Percentiles rank a stretch among this genome's conserved stretches.
These are phyloP conservation scores for Tulasnella sp. DNA, from an alignment of 768 basidiomycete genomes.

Conservation along the genomic window DNA sequence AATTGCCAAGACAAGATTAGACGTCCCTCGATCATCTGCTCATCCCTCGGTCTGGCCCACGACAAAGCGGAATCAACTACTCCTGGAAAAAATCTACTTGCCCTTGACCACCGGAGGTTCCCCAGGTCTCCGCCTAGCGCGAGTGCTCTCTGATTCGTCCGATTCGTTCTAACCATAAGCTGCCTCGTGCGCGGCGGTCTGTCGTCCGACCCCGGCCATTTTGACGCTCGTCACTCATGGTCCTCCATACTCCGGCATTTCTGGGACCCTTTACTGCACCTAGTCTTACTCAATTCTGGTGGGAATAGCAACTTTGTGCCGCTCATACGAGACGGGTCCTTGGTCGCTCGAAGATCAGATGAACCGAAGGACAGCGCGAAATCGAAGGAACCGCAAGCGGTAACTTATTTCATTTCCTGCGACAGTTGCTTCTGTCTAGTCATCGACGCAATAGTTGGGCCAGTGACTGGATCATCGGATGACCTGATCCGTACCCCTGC, in stretches of 20 bases:
- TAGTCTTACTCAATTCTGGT: neutral
- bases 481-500: neutral
- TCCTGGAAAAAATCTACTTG: neutral
- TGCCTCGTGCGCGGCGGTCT: slow-evolving; percentile 5
- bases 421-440: neutral
- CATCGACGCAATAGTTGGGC: neutral
- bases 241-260: neutral
- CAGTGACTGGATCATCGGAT: neutral
- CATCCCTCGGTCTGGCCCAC: neutral
- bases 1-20: neutral
- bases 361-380: neutral
- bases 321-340: neutral
- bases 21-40: neutral
- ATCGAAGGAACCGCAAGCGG: neutral
- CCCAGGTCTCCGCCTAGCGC: neutral
- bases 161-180: neutral
- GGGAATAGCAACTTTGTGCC: neutral
- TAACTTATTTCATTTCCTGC: slow-evolving; percentile 10
- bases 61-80: neutral
- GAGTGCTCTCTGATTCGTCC: neutral
- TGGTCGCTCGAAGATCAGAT: neutral
- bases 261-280: neutral
- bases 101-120: neutral
- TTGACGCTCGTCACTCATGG: neutral
- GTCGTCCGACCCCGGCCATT: neutral